These are phyloP conservation scores for Kuraishia borneana DNA, from an alignment of 805 yeast genomes.

Conservation along the genomic window DNA sequence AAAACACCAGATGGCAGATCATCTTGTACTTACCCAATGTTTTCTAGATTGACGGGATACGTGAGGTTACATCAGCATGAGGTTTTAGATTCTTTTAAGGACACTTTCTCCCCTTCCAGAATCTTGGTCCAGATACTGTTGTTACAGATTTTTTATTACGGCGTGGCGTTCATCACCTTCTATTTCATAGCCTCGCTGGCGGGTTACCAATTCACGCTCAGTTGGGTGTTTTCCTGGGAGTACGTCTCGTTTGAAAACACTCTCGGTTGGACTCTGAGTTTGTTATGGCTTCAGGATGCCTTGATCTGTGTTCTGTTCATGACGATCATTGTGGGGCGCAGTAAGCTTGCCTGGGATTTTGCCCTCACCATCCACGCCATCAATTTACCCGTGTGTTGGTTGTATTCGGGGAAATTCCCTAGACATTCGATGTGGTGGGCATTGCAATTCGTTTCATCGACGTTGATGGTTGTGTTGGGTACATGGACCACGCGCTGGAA, in stretches of 20 bases:
- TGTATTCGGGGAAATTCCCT: constrained; percentile 60
- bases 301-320: constrained; percentile 75
- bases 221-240: constrained; percentile 77
- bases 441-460: constrained; percentile 57
- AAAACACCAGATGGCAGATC: not conserved
- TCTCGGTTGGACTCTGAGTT: constrained; percentile 63
- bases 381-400: constrained; percentile 59
- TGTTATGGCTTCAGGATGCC: constrained; percentile 77
- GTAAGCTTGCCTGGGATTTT: constrained; percentile 93
- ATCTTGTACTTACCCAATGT: not conserved
- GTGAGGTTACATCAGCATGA: not conserved
- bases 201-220: constrained; percentile 58
- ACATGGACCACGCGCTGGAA: constrained; percentile 90
- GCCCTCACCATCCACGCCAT: constrained; percentile 87
- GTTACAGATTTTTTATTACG: constrained; percentile 70
- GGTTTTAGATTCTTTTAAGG: constrained; percentile 2
- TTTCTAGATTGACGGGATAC: not conserved
- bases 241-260: constrained; percentile 63
- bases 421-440: constrained; percentile 73
- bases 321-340: constrained; percentile 81
- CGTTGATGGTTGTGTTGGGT: constrained; percentile 66
- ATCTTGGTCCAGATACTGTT: constrained; percentile 64
- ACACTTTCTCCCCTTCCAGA: constrained; percentile 36
- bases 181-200: constrained; percentile 52
- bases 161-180: constrained; percentile 58